Conservation (phyloP, 2,329 filamentous ascomycete species). For the Scedosporium dehoogii region DNA sequence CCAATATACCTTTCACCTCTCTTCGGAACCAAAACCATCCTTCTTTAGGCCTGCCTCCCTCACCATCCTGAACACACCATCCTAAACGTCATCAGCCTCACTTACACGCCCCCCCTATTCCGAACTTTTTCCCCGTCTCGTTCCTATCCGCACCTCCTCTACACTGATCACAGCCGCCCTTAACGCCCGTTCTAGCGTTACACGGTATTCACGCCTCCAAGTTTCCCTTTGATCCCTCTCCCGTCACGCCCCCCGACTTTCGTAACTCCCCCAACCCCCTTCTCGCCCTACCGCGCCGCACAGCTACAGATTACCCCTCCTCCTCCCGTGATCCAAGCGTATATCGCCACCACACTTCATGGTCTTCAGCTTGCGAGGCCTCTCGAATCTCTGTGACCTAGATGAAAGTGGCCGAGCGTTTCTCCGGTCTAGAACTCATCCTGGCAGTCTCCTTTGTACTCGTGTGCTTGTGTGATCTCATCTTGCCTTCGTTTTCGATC, state of each 20-base stretch:
- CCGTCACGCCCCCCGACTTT: not conserved
- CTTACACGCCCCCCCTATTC: not conserved
- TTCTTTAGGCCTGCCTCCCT: not conserved
- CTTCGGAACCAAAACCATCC: too few species aligned
- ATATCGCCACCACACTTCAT: not conserved
- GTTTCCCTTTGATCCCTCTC: not conserved
- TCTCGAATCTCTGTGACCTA: not conserved
- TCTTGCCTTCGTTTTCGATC: too few species aligned
- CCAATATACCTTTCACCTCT: too few species aligned
- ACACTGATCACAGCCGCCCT: not conserved
- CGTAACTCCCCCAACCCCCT: not conserved
- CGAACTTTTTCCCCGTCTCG: slow-evolving; percentile 1
- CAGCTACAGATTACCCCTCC: not conserved
- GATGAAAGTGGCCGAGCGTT: not conserved
- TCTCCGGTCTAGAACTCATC: not conserved
- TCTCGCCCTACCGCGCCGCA: not conserved
- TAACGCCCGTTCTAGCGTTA: not conserved
- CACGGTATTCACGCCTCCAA: not conserved
- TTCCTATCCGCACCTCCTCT: not conserved
- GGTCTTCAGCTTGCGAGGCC: not conserved
- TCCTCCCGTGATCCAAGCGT: not conserved
- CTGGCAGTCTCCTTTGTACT: too few species aligned
- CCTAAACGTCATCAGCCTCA: not conserved
- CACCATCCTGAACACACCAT: not conserved
- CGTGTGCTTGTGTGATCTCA: too few species aligned